These are phyloP conservation scores for Kokia cookei DNA, from an alignment of 441 rosid genomes.

Conservation along the genomic window DNA sequence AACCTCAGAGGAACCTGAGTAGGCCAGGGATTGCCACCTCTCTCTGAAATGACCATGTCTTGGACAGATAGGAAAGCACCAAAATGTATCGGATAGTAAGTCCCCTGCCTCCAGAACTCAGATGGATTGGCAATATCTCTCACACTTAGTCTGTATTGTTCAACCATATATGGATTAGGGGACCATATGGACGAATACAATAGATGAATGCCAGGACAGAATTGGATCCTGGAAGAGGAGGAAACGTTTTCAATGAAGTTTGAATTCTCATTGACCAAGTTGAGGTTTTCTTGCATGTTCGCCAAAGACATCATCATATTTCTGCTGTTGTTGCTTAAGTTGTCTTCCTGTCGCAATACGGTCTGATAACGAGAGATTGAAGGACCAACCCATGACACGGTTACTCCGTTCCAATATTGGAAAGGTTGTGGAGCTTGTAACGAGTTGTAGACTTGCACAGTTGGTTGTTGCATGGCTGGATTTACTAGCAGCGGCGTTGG, in stretches of 20 bases:
- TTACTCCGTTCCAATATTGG: neutral
- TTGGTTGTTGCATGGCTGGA: neutral
- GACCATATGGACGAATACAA: neutral
- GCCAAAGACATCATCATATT: neutral
- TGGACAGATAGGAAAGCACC: neutral
- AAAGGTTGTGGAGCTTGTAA: neutral
- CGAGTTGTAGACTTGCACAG: neutral
- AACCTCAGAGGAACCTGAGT: neutral
- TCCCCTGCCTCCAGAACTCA: neutral
- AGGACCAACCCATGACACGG: neutral
- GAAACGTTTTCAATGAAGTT: neutral
- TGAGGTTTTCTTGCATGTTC: neutral
- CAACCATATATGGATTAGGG: neutral
- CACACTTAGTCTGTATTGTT: neutral
- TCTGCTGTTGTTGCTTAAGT: too few relatives aligned
- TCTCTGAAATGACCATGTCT: neutral
- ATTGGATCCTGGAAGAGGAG: neutral
- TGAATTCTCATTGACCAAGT: neutral
- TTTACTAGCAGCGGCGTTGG: neutral
- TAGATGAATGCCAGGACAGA: neutral
- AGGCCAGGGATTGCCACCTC: conserved; percentile 7
- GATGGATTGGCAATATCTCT: neutral
- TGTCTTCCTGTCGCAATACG: too few relatives aligned
- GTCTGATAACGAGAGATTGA: neutral
- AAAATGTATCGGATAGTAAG: neutral